A percentile compares a stretch with the other conserved stretches of the same genome.
phyloP scores from a whole-genome alignment of 192 early-diverging fungal species.

The Phlyctochytrium planicorne region DNA sequence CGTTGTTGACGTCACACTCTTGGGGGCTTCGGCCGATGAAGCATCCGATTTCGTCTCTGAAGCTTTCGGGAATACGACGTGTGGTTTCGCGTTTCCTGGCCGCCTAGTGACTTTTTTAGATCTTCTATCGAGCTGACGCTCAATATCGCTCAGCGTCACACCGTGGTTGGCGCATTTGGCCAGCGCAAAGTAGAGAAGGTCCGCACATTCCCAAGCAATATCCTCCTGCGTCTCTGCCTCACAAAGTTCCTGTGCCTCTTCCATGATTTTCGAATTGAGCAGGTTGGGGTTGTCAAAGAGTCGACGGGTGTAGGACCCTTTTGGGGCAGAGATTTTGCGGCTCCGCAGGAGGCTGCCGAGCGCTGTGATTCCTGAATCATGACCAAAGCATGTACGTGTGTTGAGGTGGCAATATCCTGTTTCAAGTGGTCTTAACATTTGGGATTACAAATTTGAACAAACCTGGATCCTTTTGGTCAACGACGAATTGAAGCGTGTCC shows the following conservation, averaged over 20 bases:
- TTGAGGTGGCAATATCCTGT: constrained; percentile 92
- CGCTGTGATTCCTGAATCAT: constrained; percentile 68
- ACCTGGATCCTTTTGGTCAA: constrained; percentile 81
- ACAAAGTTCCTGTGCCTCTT: constrained; percentile 92
- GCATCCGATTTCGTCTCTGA: not conserved
- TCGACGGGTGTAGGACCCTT: constrained; percentile 87
- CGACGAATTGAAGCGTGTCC: constrained; percentile 84
- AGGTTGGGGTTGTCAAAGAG: constrained; percentile 82
- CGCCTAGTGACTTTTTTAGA: constrained; percentile 83
- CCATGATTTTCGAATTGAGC: constrained; percentile 89
- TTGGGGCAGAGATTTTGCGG: constrained; percentile 72
- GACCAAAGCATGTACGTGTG: constrained; percentile 90
- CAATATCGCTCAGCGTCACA: constrained; percentile 82
- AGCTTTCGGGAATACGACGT: constrained; percentile 15
- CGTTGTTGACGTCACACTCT: not conserved
- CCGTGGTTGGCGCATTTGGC: constrained; percentile 80
- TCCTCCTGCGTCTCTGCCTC: constrained; percentile 72
- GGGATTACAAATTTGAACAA: too few species aligned
- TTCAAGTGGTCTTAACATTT: constrained; percentile 7
- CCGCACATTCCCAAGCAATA: constrained; percentile 94
- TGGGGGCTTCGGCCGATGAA: not conserved
- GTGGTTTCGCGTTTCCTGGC: constrained; percentile 91
- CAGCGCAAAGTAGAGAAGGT: constrained; percentile 94
- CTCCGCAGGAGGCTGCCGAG: constrained; percentile 67
- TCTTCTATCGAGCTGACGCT: constrained; percentile 78